phyloP scores from a whole-genome alignment of 2,329 filamentous ascomycete genomes.

The Arthrobotrys pseudoclavata region DNA sequence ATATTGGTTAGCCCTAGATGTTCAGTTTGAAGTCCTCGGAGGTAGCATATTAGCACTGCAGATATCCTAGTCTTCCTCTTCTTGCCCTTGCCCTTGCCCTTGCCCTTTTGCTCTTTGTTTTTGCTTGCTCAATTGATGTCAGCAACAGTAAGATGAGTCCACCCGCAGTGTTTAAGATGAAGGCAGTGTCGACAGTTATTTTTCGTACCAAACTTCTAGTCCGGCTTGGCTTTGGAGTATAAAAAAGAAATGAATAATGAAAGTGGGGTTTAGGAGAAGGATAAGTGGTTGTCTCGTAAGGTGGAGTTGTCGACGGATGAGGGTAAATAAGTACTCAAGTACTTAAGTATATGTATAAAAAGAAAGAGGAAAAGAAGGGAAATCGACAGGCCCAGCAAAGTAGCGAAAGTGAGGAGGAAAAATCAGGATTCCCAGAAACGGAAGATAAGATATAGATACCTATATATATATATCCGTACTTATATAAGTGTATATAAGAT shows the following conservation, averaged over 20 bases:
- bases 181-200: background rate
- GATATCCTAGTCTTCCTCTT: constrained; percentile 9
- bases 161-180: background rate
- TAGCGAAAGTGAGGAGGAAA: background rate
- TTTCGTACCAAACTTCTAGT: constrained; percentile 12
- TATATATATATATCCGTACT: constrained; percentile 5
- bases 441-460: constrained; percentile 9
- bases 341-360: background rate
- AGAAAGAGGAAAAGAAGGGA: background rate
- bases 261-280: background rate
- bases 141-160: background rate
- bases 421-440: background rate
- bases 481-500: background rate
- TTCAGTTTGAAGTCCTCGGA: background rate
- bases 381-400: background rate
- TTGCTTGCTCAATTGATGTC: background rate
- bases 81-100: background rate
- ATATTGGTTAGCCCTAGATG: background rate
- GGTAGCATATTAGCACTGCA: constrained; percentile 43
- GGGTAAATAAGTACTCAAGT: background rate
- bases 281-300: no score
- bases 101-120: background rate
- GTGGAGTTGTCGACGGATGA: no score
- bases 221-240: background rate
- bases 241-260: background rate